Evolutionary conservation across 805 yeast genomes (phyloP).

Genomic region (Yarrowia deformans): DNA sequence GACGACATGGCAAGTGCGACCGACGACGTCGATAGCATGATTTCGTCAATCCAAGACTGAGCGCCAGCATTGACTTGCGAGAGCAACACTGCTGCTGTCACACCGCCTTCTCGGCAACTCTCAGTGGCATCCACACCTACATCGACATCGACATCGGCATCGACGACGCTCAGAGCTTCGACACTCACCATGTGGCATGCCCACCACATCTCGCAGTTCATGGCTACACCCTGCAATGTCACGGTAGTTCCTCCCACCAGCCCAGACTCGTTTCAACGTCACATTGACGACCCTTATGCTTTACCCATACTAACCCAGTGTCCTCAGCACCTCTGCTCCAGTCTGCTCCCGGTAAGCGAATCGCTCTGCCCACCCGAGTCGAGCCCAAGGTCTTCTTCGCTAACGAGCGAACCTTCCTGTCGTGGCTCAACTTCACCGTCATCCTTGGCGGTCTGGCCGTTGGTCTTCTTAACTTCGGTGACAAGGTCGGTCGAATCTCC

Average conservation of each 20-base stretch:
- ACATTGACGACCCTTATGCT: no score
- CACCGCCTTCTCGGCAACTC: background rate
- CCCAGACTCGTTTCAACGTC: no score
- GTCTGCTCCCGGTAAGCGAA: constrained; percentile 68
- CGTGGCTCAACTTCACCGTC: constrained; percentile 99
- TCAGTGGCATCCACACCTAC: background rate
- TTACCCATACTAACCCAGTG: constrained; percentile 25
- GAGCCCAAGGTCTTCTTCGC: constrained; percentile 99
- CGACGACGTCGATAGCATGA: background rate
- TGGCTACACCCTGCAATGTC: no score
- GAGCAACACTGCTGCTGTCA: no score
- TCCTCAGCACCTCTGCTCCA: constrained; percentile 39
- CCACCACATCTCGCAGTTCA: no score
- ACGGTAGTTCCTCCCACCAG: no score
- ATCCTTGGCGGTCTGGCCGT: constrained; percentile 96
- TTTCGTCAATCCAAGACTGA: background rate
- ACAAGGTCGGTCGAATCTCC: constrained; percentile 85
- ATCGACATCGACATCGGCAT: background rate
- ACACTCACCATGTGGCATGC: no score
- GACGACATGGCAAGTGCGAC: background rate
- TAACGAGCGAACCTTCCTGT: constrained; percentile 96
- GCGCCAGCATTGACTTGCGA: no score
- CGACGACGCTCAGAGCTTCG: no score
- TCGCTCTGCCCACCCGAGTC: constrained; percentile 96
- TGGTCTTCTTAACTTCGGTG: constrained; percentile 96